phyloP scores from a whole-genome alignment of 352 stramenopile species.

The Globisporangium orthogonon region DNA sequence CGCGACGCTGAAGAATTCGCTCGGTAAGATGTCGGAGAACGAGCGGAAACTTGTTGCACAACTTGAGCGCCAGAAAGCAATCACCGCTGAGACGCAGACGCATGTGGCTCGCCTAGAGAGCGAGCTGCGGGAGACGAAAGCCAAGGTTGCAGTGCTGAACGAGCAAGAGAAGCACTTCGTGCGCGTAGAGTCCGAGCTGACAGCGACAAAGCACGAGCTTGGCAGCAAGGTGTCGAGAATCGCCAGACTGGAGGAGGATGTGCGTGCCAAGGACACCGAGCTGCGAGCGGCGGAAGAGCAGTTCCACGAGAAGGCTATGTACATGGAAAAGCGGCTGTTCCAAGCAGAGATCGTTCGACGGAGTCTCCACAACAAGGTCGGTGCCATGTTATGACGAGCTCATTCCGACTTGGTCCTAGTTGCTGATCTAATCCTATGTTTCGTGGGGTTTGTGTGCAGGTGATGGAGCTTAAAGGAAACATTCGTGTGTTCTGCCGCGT shows the following conservation, averaged over 20 bases:
- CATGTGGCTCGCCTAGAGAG: conserved; percentile 26
- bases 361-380: conserved; percentile 83
- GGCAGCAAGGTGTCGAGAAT: conserved; percentile 20
- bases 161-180: conserved; percentile 36
- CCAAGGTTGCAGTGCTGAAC: conserved; percentile 16
- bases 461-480: conserved; percentile 96
- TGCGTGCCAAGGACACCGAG: conserved; percentile 23
- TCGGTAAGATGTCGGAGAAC: conserved; percentile 20
- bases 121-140: conserved; percentile 26
- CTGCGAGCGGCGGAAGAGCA: conserved; percentile 16
- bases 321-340: conserved; percentile 45
- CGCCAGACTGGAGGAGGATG: conserved; percentile 27
- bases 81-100: conserved; percentile 19
- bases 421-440: not conserved
- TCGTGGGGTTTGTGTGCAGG: conserved; percentile 20
- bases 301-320: conserved; percentile 23
- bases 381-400: not conserved
- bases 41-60: conserved; percentile 25
- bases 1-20: conserved; percentile 23
- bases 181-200: conserved; percentile 28
- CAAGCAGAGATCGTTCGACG: conserved; percentile 64
- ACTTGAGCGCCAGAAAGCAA: conserved; percentile 20
- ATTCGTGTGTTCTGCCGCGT: conserved; percentile 96
- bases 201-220: conserved; percentile 26
- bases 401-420: not conserved